Evolutionary conservation across 768 basidiomycete genomes (phyloP).

Genomic region (Boletus pseudo-olivaceus): DNA sequence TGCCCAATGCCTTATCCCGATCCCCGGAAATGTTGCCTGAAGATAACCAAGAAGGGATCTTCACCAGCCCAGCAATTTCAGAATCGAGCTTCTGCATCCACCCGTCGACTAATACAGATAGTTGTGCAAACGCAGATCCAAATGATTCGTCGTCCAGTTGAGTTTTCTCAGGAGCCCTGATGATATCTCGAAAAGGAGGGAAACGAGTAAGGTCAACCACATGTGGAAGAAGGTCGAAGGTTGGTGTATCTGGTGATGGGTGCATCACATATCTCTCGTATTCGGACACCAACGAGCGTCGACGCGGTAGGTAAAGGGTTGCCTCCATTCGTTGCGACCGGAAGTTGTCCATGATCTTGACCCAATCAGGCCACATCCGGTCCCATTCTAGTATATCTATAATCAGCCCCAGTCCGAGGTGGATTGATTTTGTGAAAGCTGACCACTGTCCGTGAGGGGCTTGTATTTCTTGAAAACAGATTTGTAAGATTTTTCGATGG

Average conservation of each 20-base stretch:
- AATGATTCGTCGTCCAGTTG: background rate
- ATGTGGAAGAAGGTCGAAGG: slow-evolving; percentile 13
- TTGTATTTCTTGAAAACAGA: slow-evolving; percentile 9
- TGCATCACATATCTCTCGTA: slow-evolving; percentile 11
- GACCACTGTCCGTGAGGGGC: slow-evolving; percentile 14
- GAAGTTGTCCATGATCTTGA: background rate
- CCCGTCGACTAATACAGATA: slow-evolving; percentile 3
- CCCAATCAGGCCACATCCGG: slow-evolving; percentile 4
- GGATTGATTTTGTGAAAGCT: background rate
- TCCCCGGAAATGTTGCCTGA: background rate
- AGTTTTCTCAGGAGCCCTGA: slow-evolving; percentile 1
- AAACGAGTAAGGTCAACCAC: slow-evolving; percentile 9
- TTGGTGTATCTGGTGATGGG: slow-evolving; percentile 1
- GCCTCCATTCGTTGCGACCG: slow-evolving; percentile 5
- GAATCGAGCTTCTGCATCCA: slow-evolving; percentile 10
- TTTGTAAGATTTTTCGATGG: background rate
- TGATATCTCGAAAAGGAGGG: slow-evolving; percentile 10
- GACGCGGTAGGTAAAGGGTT: slow-evolving; percentile 2
- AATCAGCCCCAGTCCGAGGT: background rate
- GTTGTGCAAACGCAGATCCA: slow-evolving; percentile 10
- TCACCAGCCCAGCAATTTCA: slow-evolving; percentile 7
- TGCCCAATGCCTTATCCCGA: background rate
- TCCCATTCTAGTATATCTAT: slow-evolving; percentile 8
- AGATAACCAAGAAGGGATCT: slow-evolving; percentile 5
- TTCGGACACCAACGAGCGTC: background rate